phyloP scores from a whole-genome alignment of 495 filamentous ascomycete species.

The Cercophora newfieldiana region DNA sequence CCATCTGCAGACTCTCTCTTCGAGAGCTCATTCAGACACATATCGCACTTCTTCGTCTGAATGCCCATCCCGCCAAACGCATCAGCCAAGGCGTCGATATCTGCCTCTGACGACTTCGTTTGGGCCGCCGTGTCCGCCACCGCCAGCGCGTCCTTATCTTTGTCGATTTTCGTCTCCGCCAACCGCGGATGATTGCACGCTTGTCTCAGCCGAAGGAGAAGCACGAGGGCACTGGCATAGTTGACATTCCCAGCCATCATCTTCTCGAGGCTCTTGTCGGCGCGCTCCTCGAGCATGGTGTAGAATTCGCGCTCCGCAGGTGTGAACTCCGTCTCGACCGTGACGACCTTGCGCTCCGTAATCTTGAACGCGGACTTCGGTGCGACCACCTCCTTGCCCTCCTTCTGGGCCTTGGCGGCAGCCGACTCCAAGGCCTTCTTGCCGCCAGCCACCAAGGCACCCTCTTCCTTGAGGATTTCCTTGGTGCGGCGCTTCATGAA shows the following conservation, averaged over 20 bases:
- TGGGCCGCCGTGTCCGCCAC: constrained; percentile 55
- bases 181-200: constrained; percentile 92
- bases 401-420: constrained; percentile 46
- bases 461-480: constrained; percentile 83
- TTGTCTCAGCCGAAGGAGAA: constrained; percentile 85
- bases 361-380: constrained; percentile 72
- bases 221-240: constrained; percentile 72
- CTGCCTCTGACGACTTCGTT: constrained; percentile 50
- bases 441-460: constrained; percentile 69
- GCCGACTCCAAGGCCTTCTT: constrained; percentile 51
- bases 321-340: constrained; percentile 75
- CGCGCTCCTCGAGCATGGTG: constrained; percentile 74
- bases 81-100: constrained; percentile 79
- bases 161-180: constrained; percentile 77
- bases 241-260: constrained; percentile 68
- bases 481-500: constrained; percentile 98
- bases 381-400: constrained; percentile 45
- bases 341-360: constrained; percentile 81
- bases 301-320: constrained; percentile 82
- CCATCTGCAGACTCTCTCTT: constrained; percentile 57
- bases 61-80: constrained; percentile 83
- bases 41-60: constrained; percentile 79
- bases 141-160: constrained; percentile 80
- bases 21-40: constrained; percentile 74
- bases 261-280: constrained; percentile 78